Base-by-base conservation (phyloP, 305 asterid species). In the Fraxinus ornus region DNA sequence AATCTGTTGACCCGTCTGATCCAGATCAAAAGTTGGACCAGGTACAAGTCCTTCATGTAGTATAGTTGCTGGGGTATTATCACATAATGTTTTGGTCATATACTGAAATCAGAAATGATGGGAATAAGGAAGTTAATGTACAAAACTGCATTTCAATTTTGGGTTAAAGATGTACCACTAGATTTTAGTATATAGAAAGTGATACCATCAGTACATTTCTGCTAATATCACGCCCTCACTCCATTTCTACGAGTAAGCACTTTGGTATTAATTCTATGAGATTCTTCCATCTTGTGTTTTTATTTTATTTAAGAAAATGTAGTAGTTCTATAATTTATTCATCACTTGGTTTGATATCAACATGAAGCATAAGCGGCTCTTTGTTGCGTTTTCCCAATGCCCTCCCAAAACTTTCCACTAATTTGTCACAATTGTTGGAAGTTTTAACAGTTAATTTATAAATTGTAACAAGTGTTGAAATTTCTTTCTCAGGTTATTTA, bases 11-110 rank as follows among this genome's bases (percentile, higher is more conserved):
- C 88, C 89, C 96, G 55, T 93, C 97, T 75, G 97, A 92, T 68
- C 91, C 95, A 39, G 98, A 96, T 85, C 98, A 91, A 88, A 93
- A 93, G 88, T 85, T 96, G 79, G 99, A 96, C 85, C 98, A 96
- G 98, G 98, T 95, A 88, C 75, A 81, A 28, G 64, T 62, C 80
- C 66, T 80, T 57, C 55, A 71, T 2, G 74, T 70, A 24, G 57
- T 78, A 66, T 24, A 9, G 66, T 49, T 73, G 30, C 78, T 64
- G 80, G 37, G 39, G 66, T 74, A 70, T 60, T 1, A 39, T 52
- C 64, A 37, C 36, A 55, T 73, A 57, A 57, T 39, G 26, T 68
- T 83, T 39, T 28, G 55, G 33, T 30, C 39, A 52, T 72, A 22
- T 84, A 68, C 49, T 28, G 66, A 52, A 70, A 39, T 28, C 76